Conservation (phyloP, 2,329 filamentous ascomycete species). For the Claviceps quebecensis region DNA sequence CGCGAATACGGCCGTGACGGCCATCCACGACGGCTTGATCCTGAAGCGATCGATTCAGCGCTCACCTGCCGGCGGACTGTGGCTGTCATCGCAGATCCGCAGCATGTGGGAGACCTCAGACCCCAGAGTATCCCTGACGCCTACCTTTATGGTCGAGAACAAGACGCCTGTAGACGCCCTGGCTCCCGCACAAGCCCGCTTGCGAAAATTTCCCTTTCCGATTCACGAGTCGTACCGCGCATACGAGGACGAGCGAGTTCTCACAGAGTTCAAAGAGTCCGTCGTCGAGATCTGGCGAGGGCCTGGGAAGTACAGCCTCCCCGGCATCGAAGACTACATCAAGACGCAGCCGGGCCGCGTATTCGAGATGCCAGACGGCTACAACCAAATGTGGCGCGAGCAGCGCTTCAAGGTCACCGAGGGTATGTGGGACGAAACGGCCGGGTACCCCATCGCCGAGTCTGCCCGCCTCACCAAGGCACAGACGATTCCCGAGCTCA, state of each 20-base stretch:
- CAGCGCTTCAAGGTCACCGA: conserved; percentile 80
- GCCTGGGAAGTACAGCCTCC: conserved; percentile 49
- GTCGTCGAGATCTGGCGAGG: conserved; percentile 89
- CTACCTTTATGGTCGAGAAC: conserved; percentile 75
- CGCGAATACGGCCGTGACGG: conserved; percentile 75
- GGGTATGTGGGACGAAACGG: conserved; percentile 78
- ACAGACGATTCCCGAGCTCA: conserved; percentile 72
- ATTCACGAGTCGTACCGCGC: conserved; percentile 58
- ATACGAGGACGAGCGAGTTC: conserved; percentile 80
- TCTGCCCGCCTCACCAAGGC: conserved; percentile 43
- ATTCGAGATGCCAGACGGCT: conserved; percentile 95
- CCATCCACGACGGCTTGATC: conserved; percentile 88
- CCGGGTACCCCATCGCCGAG: conserved; percentile 42
- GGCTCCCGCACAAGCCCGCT: conserved; percentile 60
- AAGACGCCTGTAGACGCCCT: conserved; percentile 84
- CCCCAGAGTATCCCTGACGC: conserved; percentile 58
- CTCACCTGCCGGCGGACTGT: conserved; percentile 76
- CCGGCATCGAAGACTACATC: conserved; percentile 63
- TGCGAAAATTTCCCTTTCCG: conserved; percentile 52
- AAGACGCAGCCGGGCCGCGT: conserved; percentile 64
- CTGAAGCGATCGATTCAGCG: conserved; percentile 80
- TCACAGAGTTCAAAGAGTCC: conserved; percentile 95
- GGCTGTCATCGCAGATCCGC: conserved; percentile 79
- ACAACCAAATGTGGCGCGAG: conserved; percentile 85
- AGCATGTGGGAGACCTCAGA: conserved; percentile 59